These are phyloP conservation scores for Fusarium sp. DNA, from an alignment of 2,329 filamentous ascomycete species.

Conservation along the genomic window DNA sequence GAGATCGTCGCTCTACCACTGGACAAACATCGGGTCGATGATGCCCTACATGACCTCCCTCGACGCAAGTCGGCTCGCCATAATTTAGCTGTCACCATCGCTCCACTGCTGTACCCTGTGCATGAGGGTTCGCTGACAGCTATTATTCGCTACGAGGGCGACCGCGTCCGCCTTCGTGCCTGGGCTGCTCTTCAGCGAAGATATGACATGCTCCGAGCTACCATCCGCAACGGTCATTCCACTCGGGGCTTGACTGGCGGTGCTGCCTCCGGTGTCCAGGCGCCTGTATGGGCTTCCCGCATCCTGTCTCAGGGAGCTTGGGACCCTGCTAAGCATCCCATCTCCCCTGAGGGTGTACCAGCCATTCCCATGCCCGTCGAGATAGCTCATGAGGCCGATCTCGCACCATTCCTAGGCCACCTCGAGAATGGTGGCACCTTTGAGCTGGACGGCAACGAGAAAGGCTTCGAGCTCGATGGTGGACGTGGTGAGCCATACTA, in stretches of 20 bases:
- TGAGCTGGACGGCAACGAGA: slow-evolving; percentile 37
- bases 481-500: slow-evolving; percentile 53
- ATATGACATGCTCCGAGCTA: slow-evolving; percentile 50
- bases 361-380: slow-evolving; percentile 52
- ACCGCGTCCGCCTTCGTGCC: slow-evolving; percentile 52
- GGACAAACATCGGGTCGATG: slow-evolving; percentile 45
- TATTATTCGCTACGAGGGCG: slow-evolving; percentile 53
- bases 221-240: slow-evolving; percentile 48
- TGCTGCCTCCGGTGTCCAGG: slow-evolving; percentile 48
- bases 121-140: slow-evolving; percentile 51
- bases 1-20: slow-evolving; percentile 52
- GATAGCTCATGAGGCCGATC: slow-evolving; percentile 47
- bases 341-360: slow-evolving; percentile 48
- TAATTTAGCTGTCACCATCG: slow-evolving; percentile 47
- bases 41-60: slow-evolving; percentile 49
- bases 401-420: slow-evolving; percentile 51
- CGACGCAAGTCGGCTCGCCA: slow-evolving; percentile 51
- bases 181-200: slow-evolving; percentile 52
- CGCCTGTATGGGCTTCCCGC: slow-evolving; percentile 49
- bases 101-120: slow-evolving; percentile 50
- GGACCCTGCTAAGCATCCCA: slow-evolving; percentile 46
- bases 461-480: slow-evolving; percentile 48
- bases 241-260: slow-evolving; percentile 46
- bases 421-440: slow-evolving; percentile 48
- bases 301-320: slow-evolving; percentile 51